A percentile compares a stretch with the other conserved stretches of the same genome.
These are phyloP conservation scores for Metrosideros polymorpha DNA, from an alignment of 441 rosid genomes.

Conservation along the genomic window DNA sequence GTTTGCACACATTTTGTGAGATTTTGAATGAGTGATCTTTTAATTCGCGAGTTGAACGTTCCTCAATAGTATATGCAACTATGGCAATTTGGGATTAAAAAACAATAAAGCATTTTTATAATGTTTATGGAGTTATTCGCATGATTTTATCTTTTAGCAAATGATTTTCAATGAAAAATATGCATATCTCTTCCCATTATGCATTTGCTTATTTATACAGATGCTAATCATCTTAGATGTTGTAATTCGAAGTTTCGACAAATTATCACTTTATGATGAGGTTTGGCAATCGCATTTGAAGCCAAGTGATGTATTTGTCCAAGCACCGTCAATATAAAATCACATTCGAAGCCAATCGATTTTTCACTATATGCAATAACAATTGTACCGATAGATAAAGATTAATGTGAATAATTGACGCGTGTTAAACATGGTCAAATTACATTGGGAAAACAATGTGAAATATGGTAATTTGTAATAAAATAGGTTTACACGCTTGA, in stretches of 20 bases:
- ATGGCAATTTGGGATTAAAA: not conserved
- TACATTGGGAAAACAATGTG: not conserved
- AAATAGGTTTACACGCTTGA: not conserved
- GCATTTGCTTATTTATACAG: not conserved
- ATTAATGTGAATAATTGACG: not conserved
- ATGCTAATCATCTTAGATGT: rapidly evolving
- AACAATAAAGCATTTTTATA: rapidly evolving
- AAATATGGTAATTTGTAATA: not conserved
- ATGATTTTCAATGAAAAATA: not conserved
- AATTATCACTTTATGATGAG: not conserved
- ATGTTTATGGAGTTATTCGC: not conserved
- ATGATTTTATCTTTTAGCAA: not conserved
- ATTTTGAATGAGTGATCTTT: not conserved
- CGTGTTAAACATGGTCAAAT: not conserved
- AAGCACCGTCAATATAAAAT: no score
- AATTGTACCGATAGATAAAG: not conserved
- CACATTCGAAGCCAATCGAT: no score
- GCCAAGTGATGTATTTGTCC: not conserved
- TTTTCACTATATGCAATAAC: no score
- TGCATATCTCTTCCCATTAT: not conserved
- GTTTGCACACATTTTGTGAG: not conserved
- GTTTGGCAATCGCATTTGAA: not conserved
- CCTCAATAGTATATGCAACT: rapidly evolving
- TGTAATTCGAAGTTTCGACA: not conserved
- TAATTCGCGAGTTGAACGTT: not conserved